Percentiles rank a stretch among this genome's conserved stretches.
Evolutionary conservation across 2,329 filamentous ascomycete species (phyloP).

Genomic region (Fonsecaea erecta): DNA sequence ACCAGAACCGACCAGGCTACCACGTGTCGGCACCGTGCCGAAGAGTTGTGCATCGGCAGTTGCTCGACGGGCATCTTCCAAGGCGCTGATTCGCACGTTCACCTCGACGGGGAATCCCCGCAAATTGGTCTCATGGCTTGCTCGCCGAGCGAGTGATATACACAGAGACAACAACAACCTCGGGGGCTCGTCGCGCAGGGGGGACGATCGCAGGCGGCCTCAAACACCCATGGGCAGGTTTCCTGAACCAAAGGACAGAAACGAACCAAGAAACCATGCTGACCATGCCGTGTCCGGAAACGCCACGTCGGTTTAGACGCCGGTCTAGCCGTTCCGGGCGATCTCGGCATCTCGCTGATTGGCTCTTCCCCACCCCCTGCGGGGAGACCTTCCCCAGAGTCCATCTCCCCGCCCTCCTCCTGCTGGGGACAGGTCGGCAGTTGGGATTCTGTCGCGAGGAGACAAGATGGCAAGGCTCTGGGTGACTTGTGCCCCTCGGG

Average conservation of each 20-base stretch:
- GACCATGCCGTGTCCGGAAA: background rate
- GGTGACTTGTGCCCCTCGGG: background rate
- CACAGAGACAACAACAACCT: background rate
- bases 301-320: background rate
- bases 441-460: slow-evolving; percentile 9
- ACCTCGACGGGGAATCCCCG: background rate
- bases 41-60: background rate
- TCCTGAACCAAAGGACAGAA: too few relatives aligned
- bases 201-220: background rate
- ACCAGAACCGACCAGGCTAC: background rate
- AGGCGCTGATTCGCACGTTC: background rate
- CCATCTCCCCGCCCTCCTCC: slow-evolving; percentile 7
- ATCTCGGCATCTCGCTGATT: background rate
- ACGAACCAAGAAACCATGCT: background rate
- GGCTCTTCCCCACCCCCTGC: background rate
- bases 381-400: slow-evolving; percentile 11
- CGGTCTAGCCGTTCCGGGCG: background rate
- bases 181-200: background rate
- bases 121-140: background rate
- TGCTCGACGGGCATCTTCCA: background rate
- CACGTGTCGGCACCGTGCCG: background rate
- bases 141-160: background rate
- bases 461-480: background rate
- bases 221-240: too few relatives aligned
- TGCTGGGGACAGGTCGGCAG: slow-evolving; percentile 11